Evolutionary conservation across 352 stramenopile genomes (phyloP).

Genomic region (Pythium myriotylum): DNA sequence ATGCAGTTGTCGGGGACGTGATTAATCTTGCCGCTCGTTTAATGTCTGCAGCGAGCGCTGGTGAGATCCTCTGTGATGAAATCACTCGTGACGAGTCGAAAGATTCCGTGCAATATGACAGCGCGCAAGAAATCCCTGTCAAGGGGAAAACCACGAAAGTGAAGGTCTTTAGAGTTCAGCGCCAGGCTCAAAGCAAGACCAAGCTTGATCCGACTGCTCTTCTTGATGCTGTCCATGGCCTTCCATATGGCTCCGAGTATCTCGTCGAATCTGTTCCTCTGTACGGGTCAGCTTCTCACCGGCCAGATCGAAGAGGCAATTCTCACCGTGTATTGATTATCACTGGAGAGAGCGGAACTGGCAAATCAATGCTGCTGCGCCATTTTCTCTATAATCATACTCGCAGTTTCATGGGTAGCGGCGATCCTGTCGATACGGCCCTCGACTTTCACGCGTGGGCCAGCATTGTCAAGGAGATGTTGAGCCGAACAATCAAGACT

Average conservation of each 20-base stretch:
- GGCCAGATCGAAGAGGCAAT: slow-evolving; percentile 7
- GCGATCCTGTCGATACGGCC: slow-evolving; percentile 58
- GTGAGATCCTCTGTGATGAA: slow-evolving; percentile 79
- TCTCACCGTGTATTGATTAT: slow-evolving; percentile 54
- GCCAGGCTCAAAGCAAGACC: slow-evolving; percentile 31
- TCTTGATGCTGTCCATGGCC: slow-evolving; percentile 31
- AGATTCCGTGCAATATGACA: slow-evolving; percentile 54
- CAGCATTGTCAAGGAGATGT: slow-evolving; percentile 48
- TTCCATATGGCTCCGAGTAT: slow-evolving; percentile 56
- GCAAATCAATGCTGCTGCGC: slow-evolving; percentile 69
- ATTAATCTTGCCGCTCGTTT: slow-evolving; percentile 83
- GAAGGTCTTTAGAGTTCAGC: slow-evolving; percentile 50
- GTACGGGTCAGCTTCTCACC: slow-evolving; percentile 35
- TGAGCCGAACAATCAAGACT: slow-evolving; percentile 37
- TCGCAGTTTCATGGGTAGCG: slow-evolving; percentile 55
- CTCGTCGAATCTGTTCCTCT: slow-evolving; percentile 53
- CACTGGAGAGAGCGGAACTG: slow-evolving; percentile 58
- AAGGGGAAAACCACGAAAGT: slow-evolving; percentile 63
- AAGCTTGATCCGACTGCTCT: slow-evolving; percentile 39
- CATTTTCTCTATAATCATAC: slow-evolving; percentile 56
- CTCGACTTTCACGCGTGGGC: slow-evolving; percentile 65
- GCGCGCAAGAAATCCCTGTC: slow-evolving; percentile 48
- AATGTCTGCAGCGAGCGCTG: slow-evolving; percentile 62
- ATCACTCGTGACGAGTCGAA: slow-evolving; percentile 61
- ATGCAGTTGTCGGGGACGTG: slow-evolving; percentile 81